Percentiles rank a stretch among this genome's conserved stretches.
phyloP scores from a whole-genome alignment of 106 monocot genomes.

The Allium fistulosum region DNA sequence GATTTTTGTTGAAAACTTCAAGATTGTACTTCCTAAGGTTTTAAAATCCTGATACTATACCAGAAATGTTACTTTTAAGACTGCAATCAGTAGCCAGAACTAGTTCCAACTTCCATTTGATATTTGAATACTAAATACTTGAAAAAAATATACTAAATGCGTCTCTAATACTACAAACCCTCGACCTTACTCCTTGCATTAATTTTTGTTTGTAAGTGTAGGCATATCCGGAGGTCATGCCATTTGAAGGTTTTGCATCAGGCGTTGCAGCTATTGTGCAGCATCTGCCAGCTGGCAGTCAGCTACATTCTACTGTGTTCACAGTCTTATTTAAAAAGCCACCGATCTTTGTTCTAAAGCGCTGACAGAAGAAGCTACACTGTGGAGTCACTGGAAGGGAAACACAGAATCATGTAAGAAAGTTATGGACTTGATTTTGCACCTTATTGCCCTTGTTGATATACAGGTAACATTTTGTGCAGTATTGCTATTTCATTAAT shows the following conservation, averaged over 20 bases:
- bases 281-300: constrained; percentile 86
- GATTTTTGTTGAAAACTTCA: too few relatives aligned
- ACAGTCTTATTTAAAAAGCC: constrained; percentile 55
- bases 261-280: constrained; percentile 75
- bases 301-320: constrained; percentile 67
- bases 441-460: constrained; percentile 72
- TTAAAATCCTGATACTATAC: not conserved
- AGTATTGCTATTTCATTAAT: too few relatives aligned
- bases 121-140: not conserved
- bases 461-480: constrained; percentile 53
- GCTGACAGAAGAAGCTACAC: constrained; percentile 23
- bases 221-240: constrained; percentile 71
- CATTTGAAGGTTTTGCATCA: constrained; percentile 84
- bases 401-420: constrained; percentile 63
- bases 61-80: not conserved
- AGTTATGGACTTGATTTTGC: constrained; percentile 62
- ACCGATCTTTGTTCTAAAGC: constrained; percentile 28
- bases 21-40: too few relatives aligned
- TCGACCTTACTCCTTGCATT: not conserved
- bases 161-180: not conserved
- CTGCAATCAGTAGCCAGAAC: not conserved
- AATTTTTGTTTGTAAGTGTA: constrained; percentile 12
- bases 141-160: not conserved
- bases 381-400: constrained; percentile 76
- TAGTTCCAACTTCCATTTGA: not conserved